Conservation (phyloP, 1,284 basidiomycete species). For the Mycena citricolor region DNA sequence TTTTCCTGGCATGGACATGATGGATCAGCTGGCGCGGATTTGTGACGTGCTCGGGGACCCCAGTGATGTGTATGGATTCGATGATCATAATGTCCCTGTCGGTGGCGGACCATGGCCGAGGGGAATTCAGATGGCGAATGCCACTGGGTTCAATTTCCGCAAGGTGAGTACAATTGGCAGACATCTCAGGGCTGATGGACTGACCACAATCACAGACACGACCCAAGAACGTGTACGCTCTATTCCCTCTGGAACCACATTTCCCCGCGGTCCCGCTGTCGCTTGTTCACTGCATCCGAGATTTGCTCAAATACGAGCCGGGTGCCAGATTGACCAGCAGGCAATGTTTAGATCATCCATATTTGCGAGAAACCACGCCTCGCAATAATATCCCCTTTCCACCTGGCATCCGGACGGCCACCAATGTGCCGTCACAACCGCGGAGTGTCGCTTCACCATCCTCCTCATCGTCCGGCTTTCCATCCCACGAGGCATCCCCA, state of each 20-base stretch:
- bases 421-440: conserved; percentile 30
- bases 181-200: conserved; percentile 15
- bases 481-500: conserved; percentile 57
- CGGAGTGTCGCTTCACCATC: conserved; percentile 44
- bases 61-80: conserved; percentile 76
- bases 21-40: conserved; percentile 92
- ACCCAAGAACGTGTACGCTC: conserved; percentile 73
- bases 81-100: conserved; percentile 64
- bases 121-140: conserved; percentile 85
- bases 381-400: conserved; percentile 69
- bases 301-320: conserved; percentile 92
- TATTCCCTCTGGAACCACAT: conserved; percentile 61
- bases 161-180: conserved; percentile 54
- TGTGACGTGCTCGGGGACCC: conserved; percentile 95
- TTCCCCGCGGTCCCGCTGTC: conserved; percentile 67
- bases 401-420: conserved; percentile 45
- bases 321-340: conserved; percentile 80
- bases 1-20: conserved; percentile 95
- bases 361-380: conserved; percentile 74
- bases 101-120: conserved; percentile 90
- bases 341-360: conserved; percentile 87
- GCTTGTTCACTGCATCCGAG: conserved; percentile 89
- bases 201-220: conserved; percentile 49
- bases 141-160: conserved; percentile 87
- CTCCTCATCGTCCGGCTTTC: conserved; percentile 52